Evolutionary conservation across 2,329 filamentous ascomycete species (phyloP).

Genomic region (Pestalotiopsis sp.): DNA sequence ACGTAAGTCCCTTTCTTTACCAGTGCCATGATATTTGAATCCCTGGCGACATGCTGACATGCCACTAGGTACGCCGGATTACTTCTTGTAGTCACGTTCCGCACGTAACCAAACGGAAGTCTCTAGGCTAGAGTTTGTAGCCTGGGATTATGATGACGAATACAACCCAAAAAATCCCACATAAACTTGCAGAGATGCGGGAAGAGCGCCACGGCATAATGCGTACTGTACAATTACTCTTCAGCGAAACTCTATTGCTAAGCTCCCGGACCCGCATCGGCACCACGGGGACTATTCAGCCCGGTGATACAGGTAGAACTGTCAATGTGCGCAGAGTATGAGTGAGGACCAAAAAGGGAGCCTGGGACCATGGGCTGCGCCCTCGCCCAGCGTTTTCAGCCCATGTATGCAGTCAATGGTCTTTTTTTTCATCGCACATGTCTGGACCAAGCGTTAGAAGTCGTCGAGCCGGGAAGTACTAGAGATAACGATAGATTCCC

Average conservation of each 20-base stretch:
- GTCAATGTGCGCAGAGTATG: background rate
- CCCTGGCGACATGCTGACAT: slow-evolving; percentile 16
- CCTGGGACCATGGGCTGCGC: background rate
- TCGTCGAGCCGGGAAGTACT: slow-evolving; percentile 4
- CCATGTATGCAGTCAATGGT: background rate
- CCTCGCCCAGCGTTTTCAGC: background rate
- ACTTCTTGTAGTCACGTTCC: slow-evolving; percentile 77
- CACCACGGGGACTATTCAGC: background rate
- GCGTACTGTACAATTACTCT: slow-evolving; percentile 10
- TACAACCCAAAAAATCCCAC: background rate
- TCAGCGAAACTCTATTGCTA: slow-evolving; percentile 7
- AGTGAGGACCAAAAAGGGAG: background rate
- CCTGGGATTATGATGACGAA: slow-evolving; percentile 8
- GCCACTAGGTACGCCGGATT: slow-evolving; percentile 79
- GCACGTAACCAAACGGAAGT: background rate
- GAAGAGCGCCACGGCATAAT: background rate
- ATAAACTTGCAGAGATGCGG: background rate
- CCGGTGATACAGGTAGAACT: background rate
- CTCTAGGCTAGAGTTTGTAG: background rate
- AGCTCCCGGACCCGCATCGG: slow-evolving; percentile 3
- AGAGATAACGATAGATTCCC: slow-evolving; percentile 12
- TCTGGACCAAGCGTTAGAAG: slow-evolving; percentile 4
- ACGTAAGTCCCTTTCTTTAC: slow-evolving; percentile 49
- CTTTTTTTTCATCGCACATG: background rate
- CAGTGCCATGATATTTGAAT: background rate